Percentiles rank a stretch among this genome's conserved stretches.
Conservation (phyloP, 2,329 filamentous ascomycete species). For the Fusarium concolor region DNA sequence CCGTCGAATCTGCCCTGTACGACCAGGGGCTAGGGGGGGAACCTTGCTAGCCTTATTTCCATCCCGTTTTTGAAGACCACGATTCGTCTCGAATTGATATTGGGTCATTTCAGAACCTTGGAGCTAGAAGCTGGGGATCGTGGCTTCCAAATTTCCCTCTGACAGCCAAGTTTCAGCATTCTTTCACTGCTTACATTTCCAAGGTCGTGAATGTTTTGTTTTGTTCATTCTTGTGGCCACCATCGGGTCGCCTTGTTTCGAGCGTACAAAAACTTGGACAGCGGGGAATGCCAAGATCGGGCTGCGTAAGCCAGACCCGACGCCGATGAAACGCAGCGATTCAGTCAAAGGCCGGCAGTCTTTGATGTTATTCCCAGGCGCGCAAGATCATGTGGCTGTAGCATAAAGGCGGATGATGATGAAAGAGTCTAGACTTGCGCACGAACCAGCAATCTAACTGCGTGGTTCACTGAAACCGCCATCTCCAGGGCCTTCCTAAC, state of each 20-base stretch:
- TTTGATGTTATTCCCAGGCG: background rate
- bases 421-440: background rate
- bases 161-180: slow-evolving; percentile 7
- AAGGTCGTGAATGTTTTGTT: background rate
- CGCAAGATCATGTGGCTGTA: background rate
- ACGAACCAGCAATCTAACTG: background rate
- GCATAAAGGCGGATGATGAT: background rate
- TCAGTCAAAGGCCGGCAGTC: background rate
- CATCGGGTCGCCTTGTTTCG: slow-evolving; percentile 13
- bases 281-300: slow-evolving; percentile 25
- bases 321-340: slow-evolving; percentile 5
- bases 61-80: background rate
- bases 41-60: slow-evolving; percentile 17
- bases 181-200: background rate
- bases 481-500: slow-evolving; percentile 17
- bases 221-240: background rate
- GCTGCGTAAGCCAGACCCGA: slow-evolving; percentile 17
- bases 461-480: slow-evolving; percentile 18
- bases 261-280: slow-evolving; percentile 1
- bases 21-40: background rate
- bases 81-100: slow-evolving; percentile 27
- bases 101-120: slow-evolving; percentile 30
- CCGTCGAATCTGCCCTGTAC: background rate
- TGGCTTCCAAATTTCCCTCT: slow-evolving; percentile 5
- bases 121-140: background rate